Evolutionary conservation across 164 flowering plant genomes (phyloP), one percentile per base, ranked within the genome.

Genomic region (Umbellularia californica): DNA sequence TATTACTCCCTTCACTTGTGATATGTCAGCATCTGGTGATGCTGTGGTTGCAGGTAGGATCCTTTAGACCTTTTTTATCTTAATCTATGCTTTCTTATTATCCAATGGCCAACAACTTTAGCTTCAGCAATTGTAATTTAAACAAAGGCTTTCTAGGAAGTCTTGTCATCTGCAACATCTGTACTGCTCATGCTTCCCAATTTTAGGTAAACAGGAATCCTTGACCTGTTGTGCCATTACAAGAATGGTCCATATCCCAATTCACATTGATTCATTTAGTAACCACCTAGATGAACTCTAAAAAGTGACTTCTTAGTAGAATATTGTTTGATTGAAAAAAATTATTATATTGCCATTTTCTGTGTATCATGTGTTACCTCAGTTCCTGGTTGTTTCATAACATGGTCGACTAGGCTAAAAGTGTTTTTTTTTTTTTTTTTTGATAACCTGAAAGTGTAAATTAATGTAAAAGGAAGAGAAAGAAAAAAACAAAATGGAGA

Each of bases 11-110:
- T 90, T 87, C 82, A 88, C 97, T 17, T 68, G 85, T 70, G 99
- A 92, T 79, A 90, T 95, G 99, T 90, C 99, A 19, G 89, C 92
- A 71, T 81, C 95, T 70, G 99, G 97, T 78, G 99, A 95, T 81
- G 98, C 92, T 78, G 85, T 92, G 50, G 93, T 92, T 80, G 99
- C 97, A 81, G 97, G 99, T 93, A 87, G 1, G 67, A 24, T 35
- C 30, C 52, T 71, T 24, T 15, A 1, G 27, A 22, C 30, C 73
- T 62, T 24, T 24, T 41, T 63, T 17, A 55, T 68, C 58, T 58
- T 58, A 47, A 10, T 64, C 58, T 5, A 33, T 63, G 47, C 17
- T 70, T n/a, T 70, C 60, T 22, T 50, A 5, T 22, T 17, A 55
- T 15, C n/a, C 60, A 55, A 55, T 55, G 60, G 60, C 1, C n/a